A percentile compares a stretch with the other conserved stretches of the same genome.
Evolutionary conservation across 2,329 filamentous ascomycete species (phyloP).

Genomic region (Hymenoscyphus linearis): DNA sequence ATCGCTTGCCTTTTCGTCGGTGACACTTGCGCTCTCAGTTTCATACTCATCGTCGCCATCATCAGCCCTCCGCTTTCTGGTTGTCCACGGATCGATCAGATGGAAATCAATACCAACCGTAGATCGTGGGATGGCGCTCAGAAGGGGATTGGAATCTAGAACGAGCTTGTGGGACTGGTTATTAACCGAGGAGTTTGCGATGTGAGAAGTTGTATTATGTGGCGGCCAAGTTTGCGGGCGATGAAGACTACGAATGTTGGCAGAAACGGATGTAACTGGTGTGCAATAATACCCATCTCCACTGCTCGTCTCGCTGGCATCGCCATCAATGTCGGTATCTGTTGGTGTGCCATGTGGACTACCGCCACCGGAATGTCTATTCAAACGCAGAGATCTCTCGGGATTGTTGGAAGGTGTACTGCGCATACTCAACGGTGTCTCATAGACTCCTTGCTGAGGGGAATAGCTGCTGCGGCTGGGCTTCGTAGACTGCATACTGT

Average conservation of each 20-base stretch:
- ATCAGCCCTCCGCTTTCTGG: conserved; percentile 19
- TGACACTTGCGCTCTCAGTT: conserved; percentile 16
- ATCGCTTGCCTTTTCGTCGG: conserved; percentile 18
- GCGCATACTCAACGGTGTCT: conserved; percentile 10
- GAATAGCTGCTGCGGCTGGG: conserved; percentile 27
- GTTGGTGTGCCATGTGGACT: conserved; percentile 36
- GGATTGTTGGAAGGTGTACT: conserved; percentile 18
- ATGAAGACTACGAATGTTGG: conserved; percentile 7
- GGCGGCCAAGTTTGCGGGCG: conserved; percentile 28
- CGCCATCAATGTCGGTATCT: conserved; percentile 38
- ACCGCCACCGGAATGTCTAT: conserved; percentile 32
- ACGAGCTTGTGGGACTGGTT: conserved; percentile 7
- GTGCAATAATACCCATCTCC: conserved; percentile 26
- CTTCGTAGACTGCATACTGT: conserved; percentile 21
- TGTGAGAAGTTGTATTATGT: conserved; percentile 27
- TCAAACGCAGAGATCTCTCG: conserved; percentile 28
- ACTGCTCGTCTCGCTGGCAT: conserved; percentile 22
- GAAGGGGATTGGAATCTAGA: conserved; percentile 35
- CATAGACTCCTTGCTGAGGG: conserved; percentile 27
- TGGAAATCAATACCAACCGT: conserved; percentile 14
- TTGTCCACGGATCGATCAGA: conserved; percentile 11
- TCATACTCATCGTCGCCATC: conserved; percentile 27
- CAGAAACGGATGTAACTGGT: conserved; percentile 20
- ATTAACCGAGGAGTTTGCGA: conserved; percentile 21
- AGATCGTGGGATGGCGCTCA: conserved; percentile 42